A percentile compares a stretch with the other conserved stretches of the same genome.
Conservation (phyloP, 495 filamentous ascomycete genomes). For the Astrothelium subdiscretum region DNA sequence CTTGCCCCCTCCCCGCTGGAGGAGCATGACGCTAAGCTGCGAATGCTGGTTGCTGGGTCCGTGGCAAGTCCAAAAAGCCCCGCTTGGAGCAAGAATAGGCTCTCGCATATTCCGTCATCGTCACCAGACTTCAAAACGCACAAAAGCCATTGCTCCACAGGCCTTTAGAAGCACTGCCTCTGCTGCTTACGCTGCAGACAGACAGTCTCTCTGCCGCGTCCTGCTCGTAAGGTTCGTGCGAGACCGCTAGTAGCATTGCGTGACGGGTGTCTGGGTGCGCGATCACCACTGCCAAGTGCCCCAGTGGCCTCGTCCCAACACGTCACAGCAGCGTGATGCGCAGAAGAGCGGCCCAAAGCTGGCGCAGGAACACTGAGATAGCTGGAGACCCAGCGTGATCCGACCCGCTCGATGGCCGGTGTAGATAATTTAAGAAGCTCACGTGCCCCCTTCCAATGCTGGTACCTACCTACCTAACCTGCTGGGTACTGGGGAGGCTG, state of each 20-base stretch:
- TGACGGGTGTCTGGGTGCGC: neutral
- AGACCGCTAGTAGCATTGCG: neutral
- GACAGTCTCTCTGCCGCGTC: too few relatives aligned
- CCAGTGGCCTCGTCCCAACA: neutral
- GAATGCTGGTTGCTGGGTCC: neutral
- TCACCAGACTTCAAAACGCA: neutral
- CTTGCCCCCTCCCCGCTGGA: neutral
- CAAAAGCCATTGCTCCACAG: neutral
- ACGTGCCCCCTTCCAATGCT: neutral
- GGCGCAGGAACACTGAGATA: conserved; percentile 1
- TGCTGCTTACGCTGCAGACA: neutral
- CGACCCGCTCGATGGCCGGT: neutral
- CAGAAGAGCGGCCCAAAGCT: neutral
- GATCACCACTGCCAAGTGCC: neutral
- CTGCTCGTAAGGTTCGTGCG: too few relatives aligned
- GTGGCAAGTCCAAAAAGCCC: neutral
- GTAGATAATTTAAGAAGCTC: neutral
- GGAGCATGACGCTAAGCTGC: neutral
- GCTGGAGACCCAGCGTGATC: neutral
- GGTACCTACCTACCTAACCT: neutral
- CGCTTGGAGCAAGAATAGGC: neutral
- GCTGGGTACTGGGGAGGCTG: too few relatives aligned
- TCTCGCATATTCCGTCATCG: neutral
- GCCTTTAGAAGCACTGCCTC: neutral
- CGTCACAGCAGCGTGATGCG: neutral